Evolutionary conservation across 805 yeast species (phyloP).

Genomic region (Candida palmyrensis): DNA sequence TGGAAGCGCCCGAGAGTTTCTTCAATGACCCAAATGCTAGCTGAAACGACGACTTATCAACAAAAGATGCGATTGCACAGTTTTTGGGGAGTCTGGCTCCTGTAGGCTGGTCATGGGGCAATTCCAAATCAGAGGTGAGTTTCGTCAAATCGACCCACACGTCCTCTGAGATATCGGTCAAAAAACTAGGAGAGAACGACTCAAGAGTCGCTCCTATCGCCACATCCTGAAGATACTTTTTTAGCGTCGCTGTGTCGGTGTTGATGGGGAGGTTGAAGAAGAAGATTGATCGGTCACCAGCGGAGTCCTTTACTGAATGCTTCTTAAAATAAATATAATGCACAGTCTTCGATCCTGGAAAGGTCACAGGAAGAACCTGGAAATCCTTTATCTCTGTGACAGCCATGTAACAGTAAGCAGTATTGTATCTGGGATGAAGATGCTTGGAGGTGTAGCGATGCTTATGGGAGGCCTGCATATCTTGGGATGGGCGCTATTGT

Average conservation of each 20-base stretch:
- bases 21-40: conserved; percentile 62
- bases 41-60: conserved; percentile 64
- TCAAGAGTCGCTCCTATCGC: conserved; percentile 66
- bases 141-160: conserved; percentile 48
- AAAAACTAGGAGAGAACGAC: conserved; percentile 25
- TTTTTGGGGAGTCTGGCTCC: conserved; percentile 59
- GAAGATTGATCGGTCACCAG: conserved; percentile 57
- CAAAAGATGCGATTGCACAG: conserved; percentile 67
- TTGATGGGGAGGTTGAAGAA: conserved; percentile 70
- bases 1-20: conserved; percentile 31
- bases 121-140: conserved; percentile 53
- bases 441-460: neutral
- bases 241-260: conserved; percentile 48
- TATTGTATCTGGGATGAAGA: neutral
- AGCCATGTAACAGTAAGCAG: conserved; percentile 6
- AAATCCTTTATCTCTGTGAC: conserved; percentile 53
- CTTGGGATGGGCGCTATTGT: no score
- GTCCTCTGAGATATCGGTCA: conserved; percentile 41
- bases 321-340: conserved; percentile 68
- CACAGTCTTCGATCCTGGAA: conserved; percentile 30
- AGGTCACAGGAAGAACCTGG: conserved; percentile 42
- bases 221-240: conserved; percentile 51
- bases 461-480: neutral
- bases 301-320: conserved; percentile 45
- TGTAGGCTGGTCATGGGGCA: conserved; percentile 19